Conservation (phyloP, 495 filamentous ascomycete species). For the Chlorociboria aeruginascens region DNA sequence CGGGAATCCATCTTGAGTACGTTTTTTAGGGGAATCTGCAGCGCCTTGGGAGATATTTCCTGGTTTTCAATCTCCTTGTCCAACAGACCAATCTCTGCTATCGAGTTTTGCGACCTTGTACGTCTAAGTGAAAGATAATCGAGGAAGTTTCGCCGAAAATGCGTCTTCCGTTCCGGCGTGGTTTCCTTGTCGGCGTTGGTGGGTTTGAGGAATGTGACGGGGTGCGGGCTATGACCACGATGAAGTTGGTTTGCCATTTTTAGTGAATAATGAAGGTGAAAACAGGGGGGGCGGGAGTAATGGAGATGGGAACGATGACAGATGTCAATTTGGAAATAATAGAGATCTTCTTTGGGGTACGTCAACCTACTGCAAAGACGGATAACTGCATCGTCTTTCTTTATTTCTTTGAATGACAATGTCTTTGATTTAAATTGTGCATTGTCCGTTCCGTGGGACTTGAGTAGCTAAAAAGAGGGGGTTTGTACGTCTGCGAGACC, state of each 20-base stretch:
- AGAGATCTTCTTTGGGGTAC: neutral
- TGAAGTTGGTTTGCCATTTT: too few species aligned
- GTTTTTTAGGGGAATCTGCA: neutral
- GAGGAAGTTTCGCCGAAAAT: too few species aligned
- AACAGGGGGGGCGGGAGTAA: too few species aligned
- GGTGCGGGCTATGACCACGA: too few species aligned
- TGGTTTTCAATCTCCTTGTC: neutral
- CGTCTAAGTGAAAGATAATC: too few species aligned
- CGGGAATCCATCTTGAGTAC: constrained; percentile 19
- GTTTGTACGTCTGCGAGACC: neutral
- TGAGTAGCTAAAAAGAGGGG: neutral
- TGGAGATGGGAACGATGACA: too few species aligned
- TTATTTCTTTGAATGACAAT: neutral
- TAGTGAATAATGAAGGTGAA: too few species aligned
- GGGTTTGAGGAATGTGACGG: too few species aligned
- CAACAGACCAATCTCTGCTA: neutral
- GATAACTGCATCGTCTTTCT: neutral
- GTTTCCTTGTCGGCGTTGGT: too few species aligned
- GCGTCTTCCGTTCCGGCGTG: too few species aligned
- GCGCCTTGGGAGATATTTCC: neutral
- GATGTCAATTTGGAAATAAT: too few species aligned
- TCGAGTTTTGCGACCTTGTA: too few species aligned
- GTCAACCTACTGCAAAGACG: neutral
- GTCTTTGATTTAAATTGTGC: neutral
- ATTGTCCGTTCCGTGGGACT: neutral